Conservation (phyloP, 371 early-diverging fungal species). For the Entomophthora muscae region DNA sequence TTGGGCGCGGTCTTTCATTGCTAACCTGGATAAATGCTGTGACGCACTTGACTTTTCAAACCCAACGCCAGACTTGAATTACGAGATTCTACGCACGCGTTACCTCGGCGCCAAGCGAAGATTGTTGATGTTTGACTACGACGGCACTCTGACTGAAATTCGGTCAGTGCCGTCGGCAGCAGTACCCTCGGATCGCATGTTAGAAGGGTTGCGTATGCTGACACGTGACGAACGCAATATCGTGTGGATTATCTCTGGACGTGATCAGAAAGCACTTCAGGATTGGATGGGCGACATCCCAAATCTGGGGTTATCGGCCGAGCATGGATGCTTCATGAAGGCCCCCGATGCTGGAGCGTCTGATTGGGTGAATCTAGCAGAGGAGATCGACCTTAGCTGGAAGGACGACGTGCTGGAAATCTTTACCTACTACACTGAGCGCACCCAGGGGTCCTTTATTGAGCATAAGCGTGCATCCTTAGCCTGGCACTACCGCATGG, state of each 20-base stretch:
- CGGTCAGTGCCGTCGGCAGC: slow-evolving; percentile 45
- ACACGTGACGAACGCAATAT: slow-evolving; percentile 58
- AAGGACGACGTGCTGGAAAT: slow-evolving; percentile 68
- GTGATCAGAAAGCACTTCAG: slow-evolving; percentile 67
- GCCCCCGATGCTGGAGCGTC: slow-evolving; percentile 21
- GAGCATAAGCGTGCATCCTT: slow-evolving; percentile 68
- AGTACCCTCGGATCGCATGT: slow-evolving; percentile 40
- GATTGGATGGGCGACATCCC: slow-evolving; percentile 65
- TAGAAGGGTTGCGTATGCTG: slow-evolving; percentile 38
- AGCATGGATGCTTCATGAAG: slow-evolving; percentile 49
- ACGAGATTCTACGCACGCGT: slow-evolving; percentile 17
- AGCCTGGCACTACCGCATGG: slow-evolving; percentile 83
- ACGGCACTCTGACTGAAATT: slow-evolving; percentile 71
- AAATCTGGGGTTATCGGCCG: slow-evolving; percentile 62
- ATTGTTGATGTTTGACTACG: slow-evolving; percentile 74
- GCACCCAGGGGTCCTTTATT: slow-evolving; percentile 71
- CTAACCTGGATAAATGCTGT: slow-evolving; percentile 25
- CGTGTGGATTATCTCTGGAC: slow-evolving; percentile 87
- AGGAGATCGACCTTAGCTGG: slow-evolving; percentile 71
- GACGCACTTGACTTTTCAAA: slow-evolving; percentile 29
- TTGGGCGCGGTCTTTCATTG: slow-evolving; percentile 81
- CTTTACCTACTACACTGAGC: slow-evolving; percentile 75
- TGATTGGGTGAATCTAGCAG: slow-evolving; percentile 61
- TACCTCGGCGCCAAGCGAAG: slow-evolving; percentile 42
- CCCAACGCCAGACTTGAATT: slow-evolving; percentile 47